phyloP scores from a whole-genome alignment of 2,329 filamentous ascomycete genomes.

The Rhytidhysteron rufulum region DNA sequence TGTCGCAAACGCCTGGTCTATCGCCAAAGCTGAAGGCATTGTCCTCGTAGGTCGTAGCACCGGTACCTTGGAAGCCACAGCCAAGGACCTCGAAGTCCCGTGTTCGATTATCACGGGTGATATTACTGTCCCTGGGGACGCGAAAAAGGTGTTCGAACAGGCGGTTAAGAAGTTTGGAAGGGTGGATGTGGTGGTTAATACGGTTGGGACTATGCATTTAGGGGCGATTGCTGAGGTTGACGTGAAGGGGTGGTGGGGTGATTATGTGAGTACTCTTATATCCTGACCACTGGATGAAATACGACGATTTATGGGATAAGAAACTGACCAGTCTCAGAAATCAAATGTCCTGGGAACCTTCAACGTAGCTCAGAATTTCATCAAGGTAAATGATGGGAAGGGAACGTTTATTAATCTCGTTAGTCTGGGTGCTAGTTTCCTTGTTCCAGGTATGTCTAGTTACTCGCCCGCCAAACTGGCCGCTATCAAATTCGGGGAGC shows the following conservation, averaged over 20 bases:
- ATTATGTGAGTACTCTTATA: conserved; percentile 9
- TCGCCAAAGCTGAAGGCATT: conserved; percentile 24
- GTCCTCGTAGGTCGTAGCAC: conserved; percentile 25
- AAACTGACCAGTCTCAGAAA: conserved; percentile 11
- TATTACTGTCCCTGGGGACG: conserved; percentile 11
- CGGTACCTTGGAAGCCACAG: conserved; percentile 9
- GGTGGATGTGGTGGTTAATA: conserved; percentile 21
- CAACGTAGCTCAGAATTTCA: conserved; percentile 17
- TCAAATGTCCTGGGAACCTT: conserved; percentile 20
- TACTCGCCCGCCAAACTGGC: conserved; percentile 18
- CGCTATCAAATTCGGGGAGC: conserved; percentile 20
- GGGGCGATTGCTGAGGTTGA: conserved; percentile 9
- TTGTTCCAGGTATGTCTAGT: conserved; percentile 15
- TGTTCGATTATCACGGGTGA: conserved; percentile 9
- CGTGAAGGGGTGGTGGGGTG: conserved; percentile 15
- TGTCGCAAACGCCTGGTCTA: conserved; percentile 24
- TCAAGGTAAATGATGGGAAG: conserved; percentile 13
- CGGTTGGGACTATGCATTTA: conserved; percentile 11
- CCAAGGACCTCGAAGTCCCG: conserved; percentile 6
- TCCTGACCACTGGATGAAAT: not conserved
- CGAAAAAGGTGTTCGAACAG: conserved; percentile 11
- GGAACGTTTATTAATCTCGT: conserved; percentile 23
- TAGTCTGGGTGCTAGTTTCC: conserved; percentile 15
- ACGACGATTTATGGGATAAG: not conserved
- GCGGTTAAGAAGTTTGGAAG: conserved; percentile 14